Conservation (phyloP, 2,329 filamentous ascomycete species). For the Eurotiales sp. region DNA sequence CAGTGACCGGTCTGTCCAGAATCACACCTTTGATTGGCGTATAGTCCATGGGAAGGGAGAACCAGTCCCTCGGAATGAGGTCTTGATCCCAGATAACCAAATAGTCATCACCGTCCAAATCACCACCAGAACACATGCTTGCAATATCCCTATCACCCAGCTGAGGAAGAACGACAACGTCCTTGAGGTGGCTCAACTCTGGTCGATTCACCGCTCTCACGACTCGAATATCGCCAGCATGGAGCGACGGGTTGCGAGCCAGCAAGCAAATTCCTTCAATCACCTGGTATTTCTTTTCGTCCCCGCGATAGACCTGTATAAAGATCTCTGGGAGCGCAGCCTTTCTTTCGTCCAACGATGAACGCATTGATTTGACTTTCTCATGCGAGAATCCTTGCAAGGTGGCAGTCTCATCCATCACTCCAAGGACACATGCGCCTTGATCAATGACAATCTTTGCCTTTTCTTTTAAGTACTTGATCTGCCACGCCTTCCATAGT, state of each 20-base stretch:
- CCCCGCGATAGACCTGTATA: conserved; percentile 66
- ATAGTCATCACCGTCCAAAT: conserved; percentile 94
- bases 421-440: conserved; percentile 83
- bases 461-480: conserved; percentile 90
- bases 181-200: conserved; percentile 68
- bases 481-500: conserved; percentile 83
- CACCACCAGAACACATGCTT: conserved; percentile 93
- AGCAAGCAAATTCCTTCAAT: conserved; percentile 77
- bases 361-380: conserved; percentile 34
- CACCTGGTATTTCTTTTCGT: conserved; percentile 56
- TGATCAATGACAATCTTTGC: conserved; percentile 77
- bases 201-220: conserved; percentile 77
- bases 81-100: conserved; percentile 85
- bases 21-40: conserved; percentile 54
- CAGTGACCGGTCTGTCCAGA: conserved; percentile 60
- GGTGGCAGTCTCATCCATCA: conserved; percentile 76
- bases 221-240: conserved; percentile 86
- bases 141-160: conserved; percentile 79
- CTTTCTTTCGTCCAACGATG: conserved; percentile 40
- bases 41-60: conserved; percentile 75
- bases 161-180: conserved; percentile 84
- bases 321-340: conserved; percentile 78
- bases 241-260: conserved; percentile 87
- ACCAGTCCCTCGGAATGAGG: conserved; percentile 67
- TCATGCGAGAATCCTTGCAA: conserved; percentile 67